Percentiles rank a stretch among this genome's conserved stretches.
Evolutionary conservation across 129 eudicot genomes (phyloP).

Genomic region (Oenanthe sinensis): DNA sequence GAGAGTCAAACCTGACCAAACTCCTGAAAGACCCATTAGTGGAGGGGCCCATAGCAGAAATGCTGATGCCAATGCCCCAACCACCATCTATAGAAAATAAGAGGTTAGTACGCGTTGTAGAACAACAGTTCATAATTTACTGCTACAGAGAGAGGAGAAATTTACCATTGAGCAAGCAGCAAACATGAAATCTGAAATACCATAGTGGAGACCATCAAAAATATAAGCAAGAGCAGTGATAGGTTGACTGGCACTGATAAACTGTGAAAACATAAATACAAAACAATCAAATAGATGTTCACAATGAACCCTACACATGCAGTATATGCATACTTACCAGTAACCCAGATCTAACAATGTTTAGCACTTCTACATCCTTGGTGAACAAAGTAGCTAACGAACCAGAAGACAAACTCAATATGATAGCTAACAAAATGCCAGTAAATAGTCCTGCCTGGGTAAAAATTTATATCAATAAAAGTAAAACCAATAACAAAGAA

Average conservation of each 20-base stretch:
- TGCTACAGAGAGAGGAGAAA: background rate
- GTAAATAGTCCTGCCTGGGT: conserved; percentile 52
- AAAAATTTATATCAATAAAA: background rate
- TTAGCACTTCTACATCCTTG: conserved; percentile 42
- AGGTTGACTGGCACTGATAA: conserved; percentile 65
- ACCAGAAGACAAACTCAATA: conserved; percentile 48
- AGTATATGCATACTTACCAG: conserved; percentile 28
- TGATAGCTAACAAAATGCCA: conserved; percentile 46
- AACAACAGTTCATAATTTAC: background rate
- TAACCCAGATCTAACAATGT: conserved; percentile 50
- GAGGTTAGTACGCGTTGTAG: background rate
- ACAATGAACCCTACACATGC: background rate
- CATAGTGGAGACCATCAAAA: conserved; percentile 64
- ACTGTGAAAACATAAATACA: conserved; percentile 21
- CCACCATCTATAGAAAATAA: conserved; percentile 39
- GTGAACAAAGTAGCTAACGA: conserved; percentile 55
- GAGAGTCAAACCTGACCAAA: conserved; percentile 60
- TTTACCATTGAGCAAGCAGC: conserved; percentile 67
- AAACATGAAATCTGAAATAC: conserved; percentile 57
- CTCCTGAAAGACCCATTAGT: conserved; percentile 54
- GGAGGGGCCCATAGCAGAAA: conserved; percentile 57
- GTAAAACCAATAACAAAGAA: background rate
- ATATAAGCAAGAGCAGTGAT: conserved; percentile 61
- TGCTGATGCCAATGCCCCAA: conserved; percentile 56
- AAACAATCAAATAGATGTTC: background rate